A percentile compares a stretch with the other conserved stretches of the same genome.
phyloP scores from a whole-genome alignment of 1,284 basidiomycete genomes.

The Pterula multifida region DNA sequence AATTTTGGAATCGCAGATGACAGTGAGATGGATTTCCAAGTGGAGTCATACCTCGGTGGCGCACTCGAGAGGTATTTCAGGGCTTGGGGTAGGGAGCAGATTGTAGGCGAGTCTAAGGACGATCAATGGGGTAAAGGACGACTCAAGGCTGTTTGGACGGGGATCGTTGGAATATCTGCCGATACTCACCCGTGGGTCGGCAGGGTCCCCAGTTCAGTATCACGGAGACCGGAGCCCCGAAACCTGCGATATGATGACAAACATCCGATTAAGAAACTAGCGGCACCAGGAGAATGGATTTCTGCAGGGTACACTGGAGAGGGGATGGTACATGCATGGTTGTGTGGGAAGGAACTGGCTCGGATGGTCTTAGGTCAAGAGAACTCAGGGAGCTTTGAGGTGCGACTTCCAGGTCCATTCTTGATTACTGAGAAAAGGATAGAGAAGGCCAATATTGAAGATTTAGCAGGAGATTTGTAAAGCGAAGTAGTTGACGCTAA shows the following conservation, averaged over 20 bases:
- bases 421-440: slow-evolving; percentile 38
- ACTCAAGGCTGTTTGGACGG: slow-evolving; percentile 45
- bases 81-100: slow-evolving; percentile 22
- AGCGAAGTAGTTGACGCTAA: no score
- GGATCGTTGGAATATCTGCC: slow-evolving; percentile 41
- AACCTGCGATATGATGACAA: slow-evolving; percentile 8
- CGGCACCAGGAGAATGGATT: slow-evolving; percentile 37
- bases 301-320: slow-evolving; percentile 51
- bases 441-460: slow-evolving; percentile 20
- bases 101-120: slow-evolving; percentile 7
- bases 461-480: slow-evolving; percentile 10
- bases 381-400: slow-evolving; percentile 26
- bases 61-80: slow-evolving; percentile 37
- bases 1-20: slow-evolving; percentile 35
- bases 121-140: slow-evolving; percentile 21
- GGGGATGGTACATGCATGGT: slow-evolving; percentile 58
- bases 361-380: slow-evolving; percentile 34
- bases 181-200: slow-evolving; percentile 49
- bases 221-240: slow-evolving; percentile 17
- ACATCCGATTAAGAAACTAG: slow-evolving; percentile 11
- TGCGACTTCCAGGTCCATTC: slow-evolving; percentile 33
- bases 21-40: slow-evolving; percentile 24
- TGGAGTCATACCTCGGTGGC: slow-evolving; percentile 31
- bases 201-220: slow-evolving; percentile 27
- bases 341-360: slow-evolving; percentile 44